Evolutionary conservation across 441 rosid species (phyloP), one percentile per base, ranked within the genome.

Genomic region (Dalechampia spathulata): DNA sequence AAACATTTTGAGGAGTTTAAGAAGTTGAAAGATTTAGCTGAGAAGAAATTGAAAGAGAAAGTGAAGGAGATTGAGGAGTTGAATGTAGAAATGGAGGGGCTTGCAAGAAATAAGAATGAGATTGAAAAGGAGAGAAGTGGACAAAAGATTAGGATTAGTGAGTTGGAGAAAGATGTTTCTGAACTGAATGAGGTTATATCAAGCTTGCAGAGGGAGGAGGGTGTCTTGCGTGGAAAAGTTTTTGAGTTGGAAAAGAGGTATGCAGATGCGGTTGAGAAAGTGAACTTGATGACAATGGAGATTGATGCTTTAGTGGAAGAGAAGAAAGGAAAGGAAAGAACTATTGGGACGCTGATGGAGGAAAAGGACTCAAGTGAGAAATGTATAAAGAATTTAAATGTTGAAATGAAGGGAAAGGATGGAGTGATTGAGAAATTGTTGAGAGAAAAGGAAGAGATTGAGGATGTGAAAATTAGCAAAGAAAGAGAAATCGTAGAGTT

Each of bases 401-500:
- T 11, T 59, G 67, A 74, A 58, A n/a, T 76, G 19, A 63, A 51
- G 52, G 72, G 57, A 11, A 74, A 68, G 71, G 69, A 71, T 43
- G 65, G 52, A 20, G 55, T 69, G 54, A 60, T 73, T 54, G 57
- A 60, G 52, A 62, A 72, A 20, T 56, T 77, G 67, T 52, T 72
- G n/a, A 44, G 52, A 43, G 78, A 79, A 62, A 87, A 75, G 47
- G 43, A 21, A 21, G 82, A 83, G 73, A 64, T 81, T 7, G 81
- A 81, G 68, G 83, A 52, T 60, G 61, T 43, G 7, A 71, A 66
- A 60, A 52, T 22, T 57, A 22, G 55, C 21, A 66, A 48, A 55
- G 83, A 83, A 66, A 62, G 25, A 23, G 78, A 82, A 56, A 72
- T 73, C 64, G 60, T 39, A 14, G 72, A 61, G 57, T 42, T 82